Evolutionary conservation across 768 basidiomycete species (phyloP).

Genomic region (Phylloporus arenicola): DNA sequence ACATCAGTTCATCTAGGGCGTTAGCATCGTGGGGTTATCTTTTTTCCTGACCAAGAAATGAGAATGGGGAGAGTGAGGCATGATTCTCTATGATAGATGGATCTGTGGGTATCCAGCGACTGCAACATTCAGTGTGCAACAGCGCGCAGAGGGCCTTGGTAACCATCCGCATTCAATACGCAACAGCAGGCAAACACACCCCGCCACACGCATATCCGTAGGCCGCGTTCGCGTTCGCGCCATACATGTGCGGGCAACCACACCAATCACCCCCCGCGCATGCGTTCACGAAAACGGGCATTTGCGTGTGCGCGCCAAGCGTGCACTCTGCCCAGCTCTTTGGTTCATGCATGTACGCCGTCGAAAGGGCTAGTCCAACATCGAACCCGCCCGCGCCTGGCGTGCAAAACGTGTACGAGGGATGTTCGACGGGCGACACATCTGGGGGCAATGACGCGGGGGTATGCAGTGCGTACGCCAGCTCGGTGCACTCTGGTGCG

Average conservation of each 20-base stretch:
- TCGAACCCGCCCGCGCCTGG: constrained; percentile 7
- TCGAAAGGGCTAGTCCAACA: constrained; percentile 6
- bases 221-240: background rate
- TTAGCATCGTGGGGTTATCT: background rate
- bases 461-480: constrained; percentile 24
- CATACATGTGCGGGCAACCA: constrained; percentile 16
- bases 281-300: constrained; percentile 29
- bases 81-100: background rate
- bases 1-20: background rate
- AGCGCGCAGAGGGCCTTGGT: constrained; percentile 14
- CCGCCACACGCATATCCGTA: constrained; percentile 14
- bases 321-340: constrained; percentile 27
- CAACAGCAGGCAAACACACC: background rate
- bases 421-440: constrained; percentile 22
- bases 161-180: background rate
- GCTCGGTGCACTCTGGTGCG: constrained; percentile 16
- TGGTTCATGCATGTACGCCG: constrained; percentile 17
- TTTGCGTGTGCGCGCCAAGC: constrained; percentile 11
- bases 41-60: background rate
- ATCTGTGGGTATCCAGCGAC: background rate
- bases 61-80: background rate
- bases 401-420: constrained; percentile 17
- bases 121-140: constrained; percentile 17
- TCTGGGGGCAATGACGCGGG: constrained; percentile 18
- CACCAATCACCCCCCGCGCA: constrained; percentile 21